Evolutionary conservation across 2,329 filamentous ascomycete species (phyloP).

Genomic region (Oidium heveae): DNA sequence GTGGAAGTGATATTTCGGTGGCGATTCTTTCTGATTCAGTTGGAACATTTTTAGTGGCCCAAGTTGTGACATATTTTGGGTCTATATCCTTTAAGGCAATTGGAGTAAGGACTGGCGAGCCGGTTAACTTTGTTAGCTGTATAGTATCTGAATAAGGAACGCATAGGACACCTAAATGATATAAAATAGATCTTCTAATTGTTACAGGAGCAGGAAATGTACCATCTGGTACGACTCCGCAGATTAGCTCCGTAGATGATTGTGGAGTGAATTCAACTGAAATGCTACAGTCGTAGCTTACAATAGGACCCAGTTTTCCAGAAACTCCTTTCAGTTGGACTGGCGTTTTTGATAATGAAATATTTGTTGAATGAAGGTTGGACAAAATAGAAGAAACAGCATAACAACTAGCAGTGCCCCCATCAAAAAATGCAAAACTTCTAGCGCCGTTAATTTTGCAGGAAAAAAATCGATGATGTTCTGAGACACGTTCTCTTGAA

Average conservation of each 20-base stretch:
- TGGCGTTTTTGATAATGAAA: not conserved
- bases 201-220: constrained; percentile 1
- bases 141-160: not conserved
- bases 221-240: not conserved
- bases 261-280: not conserved
- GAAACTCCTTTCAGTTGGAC: not conserved
- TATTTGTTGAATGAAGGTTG: not conserved
- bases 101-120: not conserved
- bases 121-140: not conserved
- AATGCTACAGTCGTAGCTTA: not conserved
- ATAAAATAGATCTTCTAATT: not conserved
- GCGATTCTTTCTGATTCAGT: not conserved
- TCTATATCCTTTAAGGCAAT: not conserved
- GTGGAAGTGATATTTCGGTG: not conserved
- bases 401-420: not conserved
- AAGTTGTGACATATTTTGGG: not conserved
- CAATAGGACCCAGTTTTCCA: not conserved
- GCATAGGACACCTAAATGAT: not conserved
- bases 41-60: not conserved
- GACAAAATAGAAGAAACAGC: not conserved
- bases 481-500: not conserved
- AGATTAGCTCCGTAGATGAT: not conserved
- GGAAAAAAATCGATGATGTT: not conserved
- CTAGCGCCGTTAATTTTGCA: not conserved
- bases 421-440: not conserved